A percentile compares a stretch with the other conserved stretches of the same genome.
These are phyloP conservation scores for Gossypium trilobum DNA, from an alignment of 441 rosid genomes.

Conservation along the genomic window DNA sequence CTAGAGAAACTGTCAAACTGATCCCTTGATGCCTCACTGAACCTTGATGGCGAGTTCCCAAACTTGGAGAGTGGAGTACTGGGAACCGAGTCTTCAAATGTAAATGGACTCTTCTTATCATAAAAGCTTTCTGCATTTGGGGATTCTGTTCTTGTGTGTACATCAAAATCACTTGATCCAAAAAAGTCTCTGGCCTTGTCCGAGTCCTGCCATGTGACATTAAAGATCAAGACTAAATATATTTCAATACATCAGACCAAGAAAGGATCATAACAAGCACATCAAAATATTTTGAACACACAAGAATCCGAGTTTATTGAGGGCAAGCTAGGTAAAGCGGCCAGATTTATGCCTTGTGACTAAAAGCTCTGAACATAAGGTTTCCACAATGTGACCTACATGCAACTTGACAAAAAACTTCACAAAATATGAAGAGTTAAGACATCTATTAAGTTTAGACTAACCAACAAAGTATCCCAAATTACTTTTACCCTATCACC, in stretches of 20 bases:
- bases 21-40: constrained; percentile 66
- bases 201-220: constrained; percentile 35
- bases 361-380: background rate
- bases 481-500: background rate
- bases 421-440: background rate
- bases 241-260: background rate
- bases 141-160: constrained; percentile 49
- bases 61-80: constrained; percentile 72
- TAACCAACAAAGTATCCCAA: background rate
- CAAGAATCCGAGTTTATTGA: background rate
- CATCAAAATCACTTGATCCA: constrained; percentile 55
- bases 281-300: background rate
- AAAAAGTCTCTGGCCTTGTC: constrained; percentile 43
- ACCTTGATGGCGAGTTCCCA: constrained; percentile 72
- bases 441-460: background rate
- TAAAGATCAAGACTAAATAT: background rate
- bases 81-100: constrained; percentile 86
- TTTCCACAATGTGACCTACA: background rate
- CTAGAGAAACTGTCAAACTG: constrained; percentile 67
- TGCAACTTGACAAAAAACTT: background rate
- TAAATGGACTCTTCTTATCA: constrained; percentile 49
- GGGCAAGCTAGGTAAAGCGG: background rate
- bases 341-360: background rate
- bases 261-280: constrained; percentile 1
- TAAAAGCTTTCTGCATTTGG: constrained; percentile 42